phyloP scores from a whole-genome alignment of 2,329 filamentous ascomycete species.

The Cladophialophora carrionii region DNA sequence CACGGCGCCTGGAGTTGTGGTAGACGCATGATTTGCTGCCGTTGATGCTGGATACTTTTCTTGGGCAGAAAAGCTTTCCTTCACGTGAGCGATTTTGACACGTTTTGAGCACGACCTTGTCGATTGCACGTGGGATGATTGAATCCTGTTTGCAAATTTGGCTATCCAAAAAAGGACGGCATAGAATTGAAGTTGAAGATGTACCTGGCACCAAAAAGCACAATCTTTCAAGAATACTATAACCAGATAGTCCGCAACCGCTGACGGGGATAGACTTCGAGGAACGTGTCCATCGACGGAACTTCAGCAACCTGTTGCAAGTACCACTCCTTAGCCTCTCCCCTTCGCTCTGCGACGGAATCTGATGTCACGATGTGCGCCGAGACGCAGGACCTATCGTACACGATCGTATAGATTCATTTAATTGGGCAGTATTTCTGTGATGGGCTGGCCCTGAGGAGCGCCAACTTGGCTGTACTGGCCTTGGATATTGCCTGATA shows the following conservation, averaged over 20 bases:
- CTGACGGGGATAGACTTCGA: background rate
- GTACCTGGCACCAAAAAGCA: background rate
- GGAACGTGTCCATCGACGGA: background rate
- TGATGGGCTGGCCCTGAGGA: slow-evolving; percentile 47
- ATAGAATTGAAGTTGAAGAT: background rate
- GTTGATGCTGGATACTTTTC: background rate
- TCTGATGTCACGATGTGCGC: background rate
- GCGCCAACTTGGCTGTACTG: slow-evolving; percentile 58
- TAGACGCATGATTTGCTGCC: background rate
- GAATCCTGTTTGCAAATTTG: background rate
- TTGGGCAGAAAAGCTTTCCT: background rate
- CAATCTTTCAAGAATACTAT: background rate
- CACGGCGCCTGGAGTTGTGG: slow-evolving; percentile 26
- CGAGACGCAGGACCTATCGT: background rate
- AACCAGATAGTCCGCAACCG: background rate
- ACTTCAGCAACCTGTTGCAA: background rate
- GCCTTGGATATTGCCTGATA: slow-evolving; percentile 63
- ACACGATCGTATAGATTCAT: background rate
- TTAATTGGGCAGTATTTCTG: slow-evolving; percentile 36
- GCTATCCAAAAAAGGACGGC: background rate
- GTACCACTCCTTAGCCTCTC: background rate
- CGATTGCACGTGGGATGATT: background rate
- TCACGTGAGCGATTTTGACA: background rate
- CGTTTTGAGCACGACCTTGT: background rate
- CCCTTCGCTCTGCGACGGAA: background rate